phyloP scores from a whole-genome alignment of 1,284 basidiomycete species.

The Xerocomus amazonicus region DNA sequence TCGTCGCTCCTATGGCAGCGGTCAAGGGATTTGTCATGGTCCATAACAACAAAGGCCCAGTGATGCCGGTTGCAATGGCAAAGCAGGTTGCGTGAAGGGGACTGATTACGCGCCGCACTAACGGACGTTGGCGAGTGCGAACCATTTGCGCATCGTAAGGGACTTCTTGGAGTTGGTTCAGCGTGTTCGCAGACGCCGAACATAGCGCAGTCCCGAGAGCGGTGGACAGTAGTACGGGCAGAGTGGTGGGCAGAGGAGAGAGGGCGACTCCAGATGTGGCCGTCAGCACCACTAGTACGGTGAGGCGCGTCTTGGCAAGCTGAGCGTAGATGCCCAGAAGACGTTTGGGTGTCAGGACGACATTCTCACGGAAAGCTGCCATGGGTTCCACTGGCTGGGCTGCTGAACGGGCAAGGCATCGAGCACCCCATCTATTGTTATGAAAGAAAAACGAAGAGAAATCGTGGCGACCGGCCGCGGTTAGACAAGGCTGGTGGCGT shows the following conservation, averaged over 20 bases:
- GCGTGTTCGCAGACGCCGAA: slow-evolving; percentile 88
- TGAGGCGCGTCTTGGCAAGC: slow-evolving; percentile 86
- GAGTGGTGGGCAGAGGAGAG: slow-evolving; percentile 79
- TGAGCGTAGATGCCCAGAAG: slow-evolving; percentile 73
- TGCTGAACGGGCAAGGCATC: slow-evolving; percentile 9
- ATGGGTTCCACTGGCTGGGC: slow-evolving; percentile 5
- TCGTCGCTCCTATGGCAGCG: slow-evolving; percentile 79
- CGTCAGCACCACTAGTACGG: slow-evolving; percentile 85
- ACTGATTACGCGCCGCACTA: slow-evolving; percentile 82
- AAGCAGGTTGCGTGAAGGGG: slow-evolving; percentile 85
- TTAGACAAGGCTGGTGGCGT: slow-evolving; percentile 1
- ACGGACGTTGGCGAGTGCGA: slow-evolving; percentile 83
- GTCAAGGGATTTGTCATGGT: slow-evolving; percentile 88
- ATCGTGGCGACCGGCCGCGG: slow-evolving; percentile 21
- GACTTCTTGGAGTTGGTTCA: slow-evolving; percentile 94
- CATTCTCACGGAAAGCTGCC: slow-evolving; percentile 26
- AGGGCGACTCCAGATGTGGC: slow-evolving; percentile 93
- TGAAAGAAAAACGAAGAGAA: slow-evolving; percentile 61
- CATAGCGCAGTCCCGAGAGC: slow-evolving; percentile 90
- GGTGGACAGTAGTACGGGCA: slow-evolving; percentile 83
- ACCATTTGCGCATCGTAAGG: slow-evolving; percentile 98
- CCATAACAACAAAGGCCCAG: slow-evolving; percentile 78
- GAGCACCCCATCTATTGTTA: slow-evolving; percentile 46
- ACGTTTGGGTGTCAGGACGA: slow-evolving; percentile 48
- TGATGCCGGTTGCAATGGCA: slow-evolving; percentile 68